Evolutionary conservation across 768 basidiomycete species (phyloP).

Genomic region (Tylopilus sp.): DNA sequence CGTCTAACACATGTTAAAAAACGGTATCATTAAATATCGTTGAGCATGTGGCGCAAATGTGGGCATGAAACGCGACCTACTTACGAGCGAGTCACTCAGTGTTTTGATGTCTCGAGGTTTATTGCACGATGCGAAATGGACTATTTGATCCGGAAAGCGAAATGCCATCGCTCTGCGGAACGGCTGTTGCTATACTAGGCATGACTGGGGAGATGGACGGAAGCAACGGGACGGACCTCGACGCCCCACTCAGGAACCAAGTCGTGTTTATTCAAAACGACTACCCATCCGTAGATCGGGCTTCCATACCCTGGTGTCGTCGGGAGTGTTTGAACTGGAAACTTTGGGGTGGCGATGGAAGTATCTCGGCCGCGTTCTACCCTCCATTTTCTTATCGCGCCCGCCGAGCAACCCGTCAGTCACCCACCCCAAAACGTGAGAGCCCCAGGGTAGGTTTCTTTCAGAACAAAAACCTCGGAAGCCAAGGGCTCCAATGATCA

Average conservation of each 20-base stretch:
- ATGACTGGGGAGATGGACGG: not conserved
- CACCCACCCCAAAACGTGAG: constrained; percentile 13
- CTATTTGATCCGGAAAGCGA: constrained; percentile 66
- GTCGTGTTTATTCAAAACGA: constrained; percentile 93
- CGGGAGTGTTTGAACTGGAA: constrained; percentile 15
- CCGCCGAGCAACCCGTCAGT: constrained; percentile 36
- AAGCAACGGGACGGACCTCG: constrained; percentile 48
- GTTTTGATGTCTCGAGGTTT: constrained; percentile 59
- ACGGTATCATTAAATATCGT: not conserved
- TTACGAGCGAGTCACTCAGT: constrained; percentile 66
- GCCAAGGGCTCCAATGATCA: constrained; percentile 10
- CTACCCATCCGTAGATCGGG: constrained; percentile 70
- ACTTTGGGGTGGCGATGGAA: constrained; percentile 37
- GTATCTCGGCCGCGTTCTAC: constrained; percentile 60
- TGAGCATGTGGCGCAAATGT: not conserved
- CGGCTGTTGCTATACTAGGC: constrained; percentile 45
- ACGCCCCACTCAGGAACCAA: constrained; percentile 86
- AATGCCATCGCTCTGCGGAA: constrained; percentile 68
- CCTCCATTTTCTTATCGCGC: constrained; percentile 65
- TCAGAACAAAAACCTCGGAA: constrained; percentile 11
- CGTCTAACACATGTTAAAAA: constrained; percentile 39
- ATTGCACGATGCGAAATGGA: constrained; percentile 73
- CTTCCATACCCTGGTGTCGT: constrained; percentile 24
- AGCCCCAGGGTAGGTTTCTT: constrained; percentile 1
- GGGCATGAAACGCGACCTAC: constrained; percentile 44